Conservation (phyloP, 225 moss, liverwort and hornwort species). For the Anthoceros angustus region DNA sequence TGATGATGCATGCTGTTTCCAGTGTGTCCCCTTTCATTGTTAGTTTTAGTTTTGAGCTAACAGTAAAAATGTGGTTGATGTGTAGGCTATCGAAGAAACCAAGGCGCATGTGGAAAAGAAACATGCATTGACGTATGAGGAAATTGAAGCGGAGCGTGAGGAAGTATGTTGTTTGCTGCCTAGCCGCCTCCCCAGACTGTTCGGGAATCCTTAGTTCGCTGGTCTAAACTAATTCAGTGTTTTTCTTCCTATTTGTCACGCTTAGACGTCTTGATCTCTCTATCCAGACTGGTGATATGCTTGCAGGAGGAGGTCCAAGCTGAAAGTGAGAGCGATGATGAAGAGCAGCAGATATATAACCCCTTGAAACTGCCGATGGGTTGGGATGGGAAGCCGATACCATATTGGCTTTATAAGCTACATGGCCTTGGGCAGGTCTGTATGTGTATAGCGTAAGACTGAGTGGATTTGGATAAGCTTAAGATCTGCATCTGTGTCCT, state of each 20-base stretch:
- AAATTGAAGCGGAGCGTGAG: slow-evolving; percentile 89
- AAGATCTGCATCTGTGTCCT: not conserved
- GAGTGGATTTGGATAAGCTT: not conserved
- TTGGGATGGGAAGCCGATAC: slow-evolving; percentile 95
- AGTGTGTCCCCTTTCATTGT: not conserved
- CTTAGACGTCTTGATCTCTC: not conserved
- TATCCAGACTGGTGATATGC: not conserved
- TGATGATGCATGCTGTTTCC: not conserved
- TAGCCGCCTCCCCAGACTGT: not conserved
- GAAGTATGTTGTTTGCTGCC: slow-evolving; percentile 26
- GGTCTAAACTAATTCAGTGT: too few relatives aligned
- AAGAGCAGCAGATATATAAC: slow-evolving; percentile 90
- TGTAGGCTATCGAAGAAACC: slow-evolving; percentile 79
- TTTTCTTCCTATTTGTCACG: not conserved
- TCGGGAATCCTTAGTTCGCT: not conserved
- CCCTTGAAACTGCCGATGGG: slow-evolving; percentile 90
- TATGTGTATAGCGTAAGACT: not conserved
- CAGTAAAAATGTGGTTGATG: not conserved
- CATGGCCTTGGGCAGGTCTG: slow-evolving; percentile 86
- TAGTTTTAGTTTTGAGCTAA: slow-evolving; percentile 5
- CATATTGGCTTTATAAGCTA: slow-evolving; percentile 86
- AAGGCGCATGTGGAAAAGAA: slow-evolving; percentile 86
- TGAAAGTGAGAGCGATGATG: slow-evolving; percentile 94
- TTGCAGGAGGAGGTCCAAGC: slow-evolving; percentile 76
- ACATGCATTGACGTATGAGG: slow-evolving; percentile 83